Percentiles rank a stretch among this genome's conserved stretches.
phyloP scores from a whole-genome alignment of 2,329 filamentous ascomycete genomes.

The Penicillium concentricum region DNA sequence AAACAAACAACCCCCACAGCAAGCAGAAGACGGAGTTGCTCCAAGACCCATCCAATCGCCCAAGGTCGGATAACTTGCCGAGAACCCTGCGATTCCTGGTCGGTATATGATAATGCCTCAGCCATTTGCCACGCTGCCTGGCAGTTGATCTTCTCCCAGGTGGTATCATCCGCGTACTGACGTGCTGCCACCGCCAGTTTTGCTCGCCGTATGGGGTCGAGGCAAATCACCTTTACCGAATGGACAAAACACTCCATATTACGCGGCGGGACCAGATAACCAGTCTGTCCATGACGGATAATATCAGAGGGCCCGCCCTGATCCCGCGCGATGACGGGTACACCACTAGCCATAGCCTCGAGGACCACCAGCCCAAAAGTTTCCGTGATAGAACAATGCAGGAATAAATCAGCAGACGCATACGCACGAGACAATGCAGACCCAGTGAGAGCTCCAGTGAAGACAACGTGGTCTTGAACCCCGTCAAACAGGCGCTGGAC shows the following conservation, averaged over 20 bases:
- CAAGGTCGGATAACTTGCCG: slow-evolving; percentile 15
- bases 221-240: slow-evolving; percentile 52
- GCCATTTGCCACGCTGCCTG: slow-evolving; percentile 65
- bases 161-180: slow-evolving; percentile 60
- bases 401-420: slow-evolving; percentile 66
- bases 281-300: slow-evolving; percentile 58
- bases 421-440: slow-evolving; percentile 64
- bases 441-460: slow-evolving; percentile 65
- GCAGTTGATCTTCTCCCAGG: slow-evolving; percentile 71
- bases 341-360: slow-evolving; percentile 68
- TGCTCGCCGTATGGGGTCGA: slow-evolving; percentile 45
- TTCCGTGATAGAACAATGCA: slow-evolving; percentile 70
- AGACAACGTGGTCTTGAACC: slow-evolving; percentile 59
- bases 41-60: slow-evolving; percentile 15
- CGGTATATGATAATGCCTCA: slow-evolving; percentile 40
- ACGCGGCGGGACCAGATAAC: slow-evolving; percentile 60
- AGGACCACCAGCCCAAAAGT: slow-evolving; percentile 70
- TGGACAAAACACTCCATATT: slow-evolving; percentile 60
- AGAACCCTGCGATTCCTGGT: slow-evolving; percentile 16
- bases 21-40: slow-evolving; percentile 27
- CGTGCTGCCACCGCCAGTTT: slow-evolving; percentile 53
- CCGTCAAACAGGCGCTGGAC: slow-evolving; percentile 60
- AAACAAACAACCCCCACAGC: slow-evolving; percentile 35
- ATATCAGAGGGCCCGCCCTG: slow-evolving; percentile 70
- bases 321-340: slow-evolving; percentile 67